Percentiles rank a stretch among this genome's conserved stretches.
phyloP scores from a whole-genome alignment of 164 flowering plant species.

The Dillenia suffruticosa region DNA sequence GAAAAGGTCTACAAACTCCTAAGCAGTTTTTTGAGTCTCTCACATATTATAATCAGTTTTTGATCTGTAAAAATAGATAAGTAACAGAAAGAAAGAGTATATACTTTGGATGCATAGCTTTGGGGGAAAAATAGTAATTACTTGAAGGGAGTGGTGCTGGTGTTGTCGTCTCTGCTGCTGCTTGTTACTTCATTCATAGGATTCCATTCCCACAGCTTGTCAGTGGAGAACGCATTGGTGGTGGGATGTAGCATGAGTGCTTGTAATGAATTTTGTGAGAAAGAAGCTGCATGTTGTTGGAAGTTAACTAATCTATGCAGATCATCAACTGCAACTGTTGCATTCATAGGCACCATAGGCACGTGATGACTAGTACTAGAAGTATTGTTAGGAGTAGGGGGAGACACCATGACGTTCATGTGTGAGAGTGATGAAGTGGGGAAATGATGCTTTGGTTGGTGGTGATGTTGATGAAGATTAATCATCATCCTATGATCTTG shows the following conservation, averaged over 20 bases:
- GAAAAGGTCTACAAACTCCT: no score
- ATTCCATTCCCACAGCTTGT: slow-evolving; percentile 75
- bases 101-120: no score
- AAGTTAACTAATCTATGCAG: slow-evolving; percentile 52
- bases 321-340: slow-evolving; percentile 36
- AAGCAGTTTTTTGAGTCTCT: no score
- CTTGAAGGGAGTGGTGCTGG: slow-evolving; percentile 32
- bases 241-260: slow-evolving; percentile 13
- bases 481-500: slow-evolving; percentile 14
- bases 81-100: no score
- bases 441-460: slow-evolving; percentile 12
- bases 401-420: slow-evolving; percentile 11
- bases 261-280: slow-evolving; percentile 10
- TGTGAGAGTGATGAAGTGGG: slow-evolving; percentile 15
- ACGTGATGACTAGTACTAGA: background rate
- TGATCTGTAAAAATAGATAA: no score
- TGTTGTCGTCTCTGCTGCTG: slow-evolving; percentile 27
- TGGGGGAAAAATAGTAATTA: slow-evolving; percentile 7
- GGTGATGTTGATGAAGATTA: slow-evolving; percentile 8
- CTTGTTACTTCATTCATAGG: slow-evolving; percentile 32
- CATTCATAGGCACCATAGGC: background rate
- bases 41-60: no score
- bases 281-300: slow-evolving; percentile 28
- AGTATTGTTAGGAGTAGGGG: no score
- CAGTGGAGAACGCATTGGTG: slow-evolving; percentile 24